Evolutionary conservation across 768 basidiomycete species (phyloP), one percentile per base, ranked within the genome.

Genomic region (Pholiota microspora): DNA sequence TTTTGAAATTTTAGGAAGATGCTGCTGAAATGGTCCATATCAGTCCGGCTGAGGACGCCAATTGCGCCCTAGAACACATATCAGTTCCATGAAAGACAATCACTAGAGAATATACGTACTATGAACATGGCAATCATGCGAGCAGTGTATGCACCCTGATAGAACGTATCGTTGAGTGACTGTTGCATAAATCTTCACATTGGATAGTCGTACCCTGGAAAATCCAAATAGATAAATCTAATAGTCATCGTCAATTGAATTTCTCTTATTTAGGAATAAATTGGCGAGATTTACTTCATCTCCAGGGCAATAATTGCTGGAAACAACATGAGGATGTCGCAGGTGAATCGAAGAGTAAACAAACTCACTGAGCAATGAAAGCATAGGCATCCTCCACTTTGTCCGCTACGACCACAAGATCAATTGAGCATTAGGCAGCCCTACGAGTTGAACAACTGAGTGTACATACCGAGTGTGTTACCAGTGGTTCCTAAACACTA

Each of bases 221-320:
- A 89, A 89, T 4, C 88, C 88, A 67, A 90, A 90, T 24, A 89
- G 75, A 65, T 84, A 89, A 10, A 90, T 84, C 88, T 89, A 53
- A 6, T 44, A 23, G 12, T 18, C 7, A 32, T 10, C 15, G 25
- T 47, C n/a, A 28, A 16, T 23, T 23, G 34, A 24, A 23, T 24
- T 25, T 16, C 12, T 9, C 24, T 29, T 4, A 32, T 9, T 32
- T 23, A 29, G n/a, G 4, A 13, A 7, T 12, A 16, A 13, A 49
- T 64, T 24, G 60, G 51, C 32, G 31, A 35, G 23, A 48, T 61
- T 21, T 59, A 85, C 88, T 73, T 90, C 88, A 67, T 90, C 88
- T 47, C 86, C 88, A 15, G 82, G 82, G 48, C 70, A 71, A 59
- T 82, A 90, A 60, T 90, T 90, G 56, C 88, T 90, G 1, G 45